Evolutionary conservation across 345 rosid genomes (phyloP).

Genomic region (Eucalyptus sp.): DNA sequence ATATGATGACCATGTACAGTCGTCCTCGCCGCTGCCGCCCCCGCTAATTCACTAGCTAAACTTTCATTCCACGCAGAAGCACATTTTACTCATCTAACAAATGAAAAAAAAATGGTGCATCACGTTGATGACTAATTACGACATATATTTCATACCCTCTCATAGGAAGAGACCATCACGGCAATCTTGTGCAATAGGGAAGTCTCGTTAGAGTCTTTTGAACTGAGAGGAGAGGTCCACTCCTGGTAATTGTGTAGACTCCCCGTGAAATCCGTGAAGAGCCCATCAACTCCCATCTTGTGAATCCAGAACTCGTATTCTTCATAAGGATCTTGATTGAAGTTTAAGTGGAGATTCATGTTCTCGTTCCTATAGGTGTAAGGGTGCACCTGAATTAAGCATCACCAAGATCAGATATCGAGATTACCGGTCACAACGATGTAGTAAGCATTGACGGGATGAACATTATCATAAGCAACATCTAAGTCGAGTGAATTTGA

Average conservation of each 20-base stretch:
- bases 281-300: slow-evolving; percentile 72
- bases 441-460: neutral
- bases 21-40: neutral
- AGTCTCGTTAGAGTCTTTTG: slow-evolving; percentile 2
- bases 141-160: slow-evolving; percentile 3
- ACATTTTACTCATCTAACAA: neutral
- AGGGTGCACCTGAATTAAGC: slow-evolving; percentile 62
- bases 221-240: slow-evolving; percentile 30
- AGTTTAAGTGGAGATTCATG: slow-evolving; percentile 40
- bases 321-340: slow-evolving; percentile 56
- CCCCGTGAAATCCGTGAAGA: slow-evolving; percentile 84
- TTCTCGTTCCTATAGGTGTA: slow-evolving; percentile 80
- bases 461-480: no score
- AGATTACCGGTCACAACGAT: neutral
- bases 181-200: slow-evolving; percentile 36
- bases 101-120: neutral
- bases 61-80: neutral
- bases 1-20: neutral
- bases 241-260: slow-evolving; percentile 66
- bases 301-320: slow-evolving; percentile 83
- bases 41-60: neutral
- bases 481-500: neutral
- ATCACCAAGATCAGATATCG: neutral
- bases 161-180: slow-evolving; percentile 22
- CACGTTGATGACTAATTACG: neutral